A percentile compares a stretch with the other conserved stretches of the same genome.
Evolutionary conservation across 2,329 filamentous ascomycete species (phyloP).

Genomic region (Aspergillus ochraceoroseus): DNA sequence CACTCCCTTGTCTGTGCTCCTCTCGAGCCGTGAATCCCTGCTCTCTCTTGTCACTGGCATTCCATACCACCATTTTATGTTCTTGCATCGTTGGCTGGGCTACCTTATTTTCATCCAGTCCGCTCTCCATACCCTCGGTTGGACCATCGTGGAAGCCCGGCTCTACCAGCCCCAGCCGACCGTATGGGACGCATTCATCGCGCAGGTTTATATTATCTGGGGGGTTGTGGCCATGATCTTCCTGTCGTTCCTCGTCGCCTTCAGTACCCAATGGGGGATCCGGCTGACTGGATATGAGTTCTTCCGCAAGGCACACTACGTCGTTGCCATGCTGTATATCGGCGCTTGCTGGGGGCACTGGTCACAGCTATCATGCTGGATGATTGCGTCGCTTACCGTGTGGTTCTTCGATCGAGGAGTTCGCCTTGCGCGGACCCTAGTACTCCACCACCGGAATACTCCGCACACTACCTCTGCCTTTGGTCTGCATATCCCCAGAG

Average conservation of each 20-base stretch:
- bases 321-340: slow-evolving; percentile 68
- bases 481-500: slow-evolving; percentile 54
- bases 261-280: slow-evolving; percentile 58
- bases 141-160: slow-evolving; percentile 61
- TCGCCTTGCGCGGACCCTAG: slow-evolving; percentile 53
- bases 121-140: slow-evolving; percentile 64
- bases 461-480: slow-evolving; percentile 31
- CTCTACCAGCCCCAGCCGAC: slow-evolving; percentile 68
- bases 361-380: slow-evolving; percentile 62
- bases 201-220: slow-evolving; percentile 66
- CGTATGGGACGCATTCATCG: slow-evolving; percentile 54
- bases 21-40: slow-evolving; percentile 65
- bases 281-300: slow-evolving; percentile 68
- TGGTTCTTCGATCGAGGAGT: slow-evolving; percentile 61
- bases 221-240: slow-evolving; percentile 65
- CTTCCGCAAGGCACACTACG: slow-evolving; percentile 69
- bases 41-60: slow-evolving; percentile 66
- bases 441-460: slow-evolving; percentile 55
- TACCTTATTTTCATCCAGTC: slow-evolving; percentile 67
- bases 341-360: slow-evolving; percentile 74
- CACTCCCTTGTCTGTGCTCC: slow-evolving; percentile 63
- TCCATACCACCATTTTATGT: slow-evolving; percentile 72
- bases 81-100: slow-evolving; percentile 70
- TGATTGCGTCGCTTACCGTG: slow-evolving; percentile 61
- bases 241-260: slow-evolving; percentile 56